phyloP scores from a whole-genome alignment of 2,329 filamentous ascomycete species.

The Talaromyces amestolkiae region DNA sequence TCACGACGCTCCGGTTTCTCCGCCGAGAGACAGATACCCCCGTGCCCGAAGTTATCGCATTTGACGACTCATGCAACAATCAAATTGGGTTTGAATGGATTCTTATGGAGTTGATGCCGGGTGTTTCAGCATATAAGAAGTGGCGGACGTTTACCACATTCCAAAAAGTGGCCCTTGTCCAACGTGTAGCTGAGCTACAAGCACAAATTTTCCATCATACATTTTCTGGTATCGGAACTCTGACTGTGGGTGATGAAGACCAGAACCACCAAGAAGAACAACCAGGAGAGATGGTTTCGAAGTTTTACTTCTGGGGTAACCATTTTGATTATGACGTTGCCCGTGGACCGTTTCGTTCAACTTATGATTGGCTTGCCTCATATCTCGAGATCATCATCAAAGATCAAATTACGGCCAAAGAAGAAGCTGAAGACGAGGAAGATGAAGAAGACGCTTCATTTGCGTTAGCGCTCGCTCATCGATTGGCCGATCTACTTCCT shows the following conservation, averaged over 20 bases:
- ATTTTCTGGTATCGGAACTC: neutral
- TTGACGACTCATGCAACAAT: conserved; percentile 21
- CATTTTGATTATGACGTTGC: conserved; percentile 17
- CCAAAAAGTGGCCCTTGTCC: neutral
- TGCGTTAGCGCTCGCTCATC: conserved; percentile 10
- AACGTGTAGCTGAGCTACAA: neutral
- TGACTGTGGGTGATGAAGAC: neutral
- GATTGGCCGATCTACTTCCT: neutral
- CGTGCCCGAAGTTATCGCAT: conserved; percentile 20
- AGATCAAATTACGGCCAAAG: conserved; percentile 7
- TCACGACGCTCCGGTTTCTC: conserved; percentile 3
- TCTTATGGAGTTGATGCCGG: conserved; percentile 17
- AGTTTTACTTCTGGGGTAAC: conserved; percentile 21
- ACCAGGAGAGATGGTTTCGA: conserved; percentile 22
- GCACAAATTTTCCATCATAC: neutral
- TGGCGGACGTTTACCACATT: conserved; percentile 7
- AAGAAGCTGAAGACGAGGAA: conserved; percentile 20
- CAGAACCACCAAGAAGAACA: neutral
- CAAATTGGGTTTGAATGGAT: conserved; percentile 24
- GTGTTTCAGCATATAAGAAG: conserved; percentile 9
- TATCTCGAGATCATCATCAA: conserved; percentile 16
- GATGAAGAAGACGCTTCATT: conserved; percentile 21
- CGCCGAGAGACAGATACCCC: conserved; percentile 3
- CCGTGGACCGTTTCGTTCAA: conserved; percentile 22
- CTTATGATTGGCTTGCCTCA: conserved; percentile 21